Conservation (phyloP, 2,329 filamentous ascomycete species). For the Botryotinia convoluta region DNA sequence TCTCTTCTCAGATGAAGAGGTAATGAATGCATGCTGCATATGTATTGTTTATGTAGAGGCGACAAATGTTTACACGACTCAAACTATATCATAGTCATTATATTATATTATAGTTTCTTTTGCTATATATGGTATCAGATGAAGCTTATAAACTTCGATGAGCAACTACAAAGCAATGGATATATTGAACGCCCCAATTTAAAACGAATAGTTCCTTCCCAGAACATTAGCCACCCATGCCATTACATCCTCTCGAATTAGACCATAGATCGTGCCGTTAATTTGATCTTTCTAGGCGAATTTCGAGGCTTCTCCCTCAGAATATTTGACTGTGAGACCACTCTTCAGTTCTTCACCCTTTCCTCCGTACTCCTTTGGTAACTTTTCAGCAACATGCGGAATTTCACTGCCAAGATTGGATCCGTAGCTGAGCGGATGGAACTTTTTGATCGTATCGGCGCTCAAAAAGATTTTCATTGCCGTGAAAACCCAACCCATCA, state of each 20-base stretch:
- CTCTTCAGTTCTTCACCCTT: constrained; percentile 50
- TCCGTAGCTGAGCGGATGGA: constrained; percentile 75
- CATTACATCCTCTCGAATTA: not conserved
- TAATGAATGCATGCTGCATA: not conserved
- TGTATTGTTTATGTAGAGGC: not conserved
- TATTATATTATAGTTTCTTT: not conserved
- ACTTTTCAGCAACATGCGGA: constrained; percentile 54
- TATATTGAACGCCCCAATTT: constrained; percentile 12
- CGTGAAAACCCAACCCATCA: constrained; percentile 86
- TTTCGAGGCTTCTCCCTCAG: constrained; percentile 11
- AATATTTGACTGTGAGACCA: constrained; percentile 37
- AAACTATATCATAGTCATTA: not conserved
- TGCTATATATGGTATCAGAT: constrained; percentile 2
- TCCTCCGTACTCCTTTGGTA: constrained; percentile 80
- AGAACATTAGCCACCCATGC: not conserved
- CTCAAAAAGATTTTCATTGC: constrained; percentile 74
- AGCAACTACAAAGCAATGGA: constrained; percentile 15
- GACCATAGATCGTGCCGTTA: not conserved
- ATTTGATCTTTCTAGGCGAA: not conserved
- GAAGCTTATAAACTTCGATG: not conserved
- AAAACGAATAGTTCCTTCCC: not conserved
- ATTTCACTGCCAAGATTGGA: constrained; percentile 63
- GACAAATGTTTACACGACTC: not conserved
- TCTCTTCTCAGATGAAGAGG: not conserved
- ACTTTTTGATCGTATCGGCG: constrained; percentile 72